Conservation (phyloP, 2,329 filamentous ascomycete species). For the Rhinocladiella similis region DNA sequence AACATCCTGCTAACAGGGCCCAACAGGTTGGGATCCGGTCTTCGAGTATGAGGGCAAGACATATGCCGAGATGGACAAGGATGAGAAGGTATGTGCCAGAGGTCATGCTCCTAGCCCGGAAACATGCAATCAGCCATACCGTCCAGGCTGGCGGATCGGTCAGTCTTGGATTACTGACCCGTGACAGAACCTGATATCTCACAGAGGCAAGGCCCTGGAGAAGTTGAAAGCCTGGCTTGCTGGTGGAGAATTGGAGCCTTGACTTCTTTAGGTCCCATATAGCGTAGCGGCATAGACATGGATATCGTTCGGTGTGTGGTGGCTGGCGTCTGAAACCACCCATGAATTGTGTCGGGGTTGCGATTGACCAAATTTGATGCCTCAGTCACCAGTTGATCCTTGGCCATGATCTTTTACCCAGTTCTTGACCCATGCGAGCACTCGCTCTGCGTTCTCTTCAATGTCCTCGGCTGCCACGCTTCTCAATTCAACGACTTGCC, state of each 20-base stretch:
- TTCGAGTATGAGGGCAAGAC: constrained; percentile 94
- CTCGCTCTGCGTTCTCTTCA: constrained; percentile 81
- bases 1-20: background rate
- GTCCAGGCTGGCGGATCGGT: background rate
- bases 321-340: background rate
- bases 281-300: background rate
- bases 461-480: constrained; percentile 84
- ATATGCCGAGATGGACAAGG: constrained; percentile 91
- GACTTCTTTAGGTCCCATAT: background rate
- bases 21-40: constrained; percentile 86
- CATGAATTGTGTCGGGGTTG: too few species aligned
- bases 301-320: background rate
- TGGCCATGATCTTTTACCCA: constrained; percentile 65
- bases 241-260: constrained; percentile 36
- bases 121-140: too few species aligned
- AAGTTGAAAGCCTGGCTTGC: constrained; percentile 83
- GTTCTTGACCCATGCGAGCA: constrained; percentile 76
- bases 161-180: background rate
- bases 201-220: constrained; percentile 80
- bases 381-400: constrained; percentile 25
- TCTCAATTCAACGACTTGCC: constrained; percentile 79
- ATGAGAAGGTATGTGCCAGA: constrained; percentile 72
- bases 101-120: too few species aligned
- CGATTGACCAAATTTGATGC: too few species aligned
- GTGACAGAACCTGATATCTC: constrained; percentile 77